Evolutionary conservation across 2,329 filamentous ascomycete genomes (phyloP).

Genomic region (Trichoderma sp.): DNA sequence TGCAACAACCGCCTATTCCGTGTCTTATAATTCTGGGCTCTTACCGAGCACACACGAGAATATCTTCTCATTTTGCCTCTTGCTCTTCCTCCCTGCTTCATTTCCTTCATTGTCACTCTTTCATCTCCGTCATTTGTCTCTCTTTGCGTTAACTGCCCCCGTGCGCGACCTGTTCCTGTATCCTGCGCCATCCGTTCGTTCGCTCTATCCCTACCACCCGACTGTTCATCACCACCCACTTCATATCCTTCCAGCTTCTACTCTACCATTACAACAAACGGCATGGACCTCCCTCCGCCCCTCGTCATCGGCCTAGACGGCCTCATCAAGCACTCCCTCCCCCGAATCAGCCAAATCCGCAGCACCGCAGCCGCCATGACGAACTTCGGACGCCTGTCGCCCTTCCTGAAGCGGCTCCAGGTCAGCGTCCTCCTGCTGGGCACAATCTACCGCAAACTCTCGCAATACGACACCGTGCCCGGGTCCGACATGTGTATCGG

Average conservation of each 20-base stretch:
- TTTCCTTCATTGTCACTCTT: not conserved
- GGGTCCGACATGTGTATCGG: conserved; percentile 14
- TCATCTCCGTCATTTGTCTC: not conserved
- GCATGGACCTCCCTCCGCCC: conserved; percentile 4
- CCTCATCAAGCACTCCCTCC: conserved; percentile 21
- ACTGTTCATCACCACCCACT: not conserved
- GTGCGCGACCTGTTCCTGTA: not conserved
- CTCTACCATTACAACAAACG: not conserved
- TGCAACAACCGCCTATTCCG: not conserved
- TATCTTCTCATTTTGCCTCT: not conserved
- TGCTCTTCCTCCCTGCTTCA: not conserved
- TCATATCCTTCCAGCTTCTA: not conserved
- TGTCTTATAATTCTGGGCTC: not conserved
- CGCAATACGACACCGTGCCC: conserved; percentile 10
- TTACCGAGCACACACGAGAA: not conserved
- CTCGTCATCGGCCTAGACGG: conserved; percentile 21
- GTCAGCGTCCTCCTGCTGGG: conserved; percentile 17
- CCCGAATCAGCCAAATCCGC: conserved; percentile 10
- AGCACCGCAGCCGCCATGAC: conserved; percentile 6
- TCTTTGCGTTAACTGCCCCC: not conserved
- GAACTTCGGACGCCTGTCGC: not conserved
- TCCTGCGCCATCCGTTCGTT: not conserved
- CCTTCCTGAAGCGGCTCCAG: conserved; percentile 18
- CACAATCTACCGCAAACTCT: not conserved
- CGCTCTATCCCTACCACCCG: not conserved